Conservation (phyloP, 1,284 basidiomycete genomes). For the Somion occarium region DNA sequence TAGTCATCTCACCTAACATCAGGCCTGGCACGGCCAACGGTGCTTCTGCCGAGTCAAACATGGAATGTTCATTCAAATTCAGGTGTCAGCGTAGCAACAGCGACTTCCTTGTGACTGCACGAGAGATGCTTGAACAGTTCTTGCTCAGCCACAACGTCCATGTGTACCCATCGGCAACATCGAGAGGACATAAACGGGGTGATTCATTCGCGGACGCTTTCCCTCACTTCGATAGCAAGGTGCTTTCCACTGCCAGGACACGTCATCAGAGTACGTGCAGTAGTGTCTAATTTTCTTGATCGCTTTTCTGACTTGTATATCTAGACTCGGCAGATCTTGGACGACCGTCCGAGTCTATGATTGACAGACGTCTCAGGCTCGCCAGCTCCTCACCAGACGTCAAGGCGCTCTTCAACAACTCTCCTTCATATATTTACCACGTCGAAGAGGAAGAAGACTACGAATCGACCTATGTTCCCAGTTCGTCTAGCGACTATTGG, state of each 20-base stretch:
- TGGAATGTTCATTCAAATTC: constrained; percentile 93
- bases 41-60: constrained; percentile 41
- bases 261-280: constrained; percentile 51
- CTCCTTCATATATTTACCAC: constrained; percentile 71
- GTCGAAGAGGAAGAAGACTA: constrained; percentile 60
- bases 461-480: constrained; percentile 49
- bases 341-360: constrained; percentile 60
- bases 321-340: constrained; percentile 74
- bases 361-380: constrained; percentile 74
- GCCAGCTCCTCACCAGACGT: constrained; percentile 91
- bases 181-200: constrained; percentile 72
- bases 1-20: constrained; percentile 78
- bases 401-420: constrained; percentile 88
- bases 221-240: constrained; percentile 95
- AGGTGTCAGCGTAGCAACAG: constrained; percentile 91
- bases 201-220: constrained; percentile 95
- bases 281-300: too few relatives aligned
- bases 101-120: constrained; percentile 85
- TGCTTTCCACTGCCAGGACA: constrained; percentile 73
- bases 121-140: constrained; percentile 93
- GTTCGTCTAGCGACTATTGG: constrained; percentile 60
- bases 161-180: constrained; percentile 70
- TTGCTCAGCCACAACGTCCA: constrained; percentile 80
- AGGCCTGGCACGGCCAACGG: constrained; percentile 39
- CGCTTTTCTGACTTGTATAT: not conserved